phyloP scores from a whole-genome alignment of 2,329 filamentous ascomycete genomes.

The Ceratocystis ficicola region DNA sequence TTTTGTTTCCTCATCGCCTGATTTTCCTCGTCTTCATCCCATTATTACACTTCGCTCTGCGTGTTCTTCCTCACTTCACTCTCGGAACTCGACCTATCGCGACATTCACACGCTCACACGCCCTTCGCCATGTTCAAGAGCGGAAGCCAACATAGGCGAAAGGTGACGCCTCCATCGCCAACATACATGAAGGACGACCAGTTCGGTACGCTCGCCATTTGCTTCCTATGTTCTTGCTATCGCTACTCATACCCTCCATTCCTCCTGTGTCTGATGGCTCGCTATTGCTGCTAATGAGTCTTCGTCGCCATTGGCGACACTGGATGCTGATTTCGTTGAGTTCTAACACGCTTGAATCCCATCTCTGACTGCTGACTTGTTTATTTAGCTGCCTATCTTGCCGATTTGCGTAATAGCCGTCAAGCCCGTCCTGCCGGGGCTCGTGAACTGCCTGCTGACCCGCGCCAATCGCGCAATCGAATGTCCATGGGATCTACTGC shows the following conservation, averaged over 20 bases:
- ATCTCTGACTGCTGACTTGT: conserved; percentile 23
- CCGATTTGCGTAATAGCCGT: conserved; percentile 57
- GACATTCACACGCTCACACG: conserved; percentile 4
- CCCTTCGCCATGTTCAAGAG: conserved; percentile 21
- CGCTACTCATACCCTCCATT: conserved; percentile 7
- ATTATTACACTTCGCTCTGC: background rate
- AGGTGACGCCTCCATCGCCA: conserved; percentile 49
- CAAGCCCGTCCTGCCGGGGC: conserved; percentile 58
- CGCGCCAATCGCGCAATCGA: conserved; percentile 26
- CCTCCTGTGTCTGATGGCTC: background rate
- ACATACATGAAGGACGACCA: conserved; percentile 56
- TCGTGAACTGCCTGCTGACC: conserved; percentile 34
- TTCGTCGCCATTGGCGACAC: background rate
- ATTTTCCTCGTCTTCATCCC: conserved; percentile 9
- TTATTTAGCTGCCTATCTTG: conserved; percentile 53
- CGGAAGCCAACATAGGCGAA: conserved; percentile 31
- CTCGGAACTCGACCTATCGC: background rate
- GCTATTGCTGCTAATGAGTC: background rate
- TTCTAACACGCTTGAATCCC: background rate
- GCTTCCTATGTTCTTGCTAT: conserved; percentile 9
- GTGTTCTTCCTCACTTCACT: background rate
- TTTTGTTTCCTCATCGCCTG: conserved; percentile 1
- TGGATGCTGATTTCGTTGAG: background rate
- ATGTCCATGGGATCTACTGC: conserved; percentile 20
- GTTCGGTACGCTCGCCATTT: conserved; percentile 40